Conservation (phyloP, 2,329 filamentous ascomycete species). For the Cyphellophora europaea region DNA sequence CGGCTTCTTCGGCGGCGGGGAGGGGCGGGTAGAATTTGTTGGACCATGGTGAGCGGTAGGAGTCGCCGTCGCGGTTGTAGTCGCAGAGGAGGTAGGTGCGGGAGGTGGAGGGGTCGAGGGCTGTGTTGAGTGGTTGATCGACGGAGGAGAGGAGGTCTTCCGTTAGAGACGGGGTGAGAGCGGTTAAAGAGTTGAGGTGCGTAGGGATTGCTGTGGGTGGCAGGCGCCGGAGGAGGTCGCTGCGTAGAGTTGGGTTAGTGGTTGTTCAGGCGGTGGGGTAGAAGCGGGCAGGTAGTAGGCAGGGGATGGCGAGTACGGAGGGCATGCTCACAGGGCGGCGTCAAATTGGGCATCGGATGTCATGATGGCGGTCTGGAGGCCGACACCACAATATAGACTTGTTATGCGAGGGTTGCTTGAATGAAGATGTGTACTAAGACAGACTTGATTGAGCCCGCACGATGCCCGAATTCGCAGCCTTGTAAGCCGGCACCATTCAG, state of each 20-base stretch:
- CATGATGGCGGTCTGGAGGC: too few relatives aligned
- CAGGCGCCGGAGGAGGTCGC: slow-evolving; percentile 94
- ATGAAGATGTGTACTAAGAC: too few relatives aligned
- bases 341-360: slow-evolving; percentile 37
- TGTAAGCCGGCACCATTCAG: too few relatives aligned
- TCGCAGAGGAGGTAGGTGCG: slow-evolving; percentile 97
- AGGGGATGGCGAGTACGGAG: neutral
- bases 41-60: slow-evolving; percentile 96
- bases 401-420: too few relatives aligned
- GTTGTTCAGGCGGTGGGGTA: neutral
- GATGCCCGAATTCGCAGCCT: too few relatives aligned
- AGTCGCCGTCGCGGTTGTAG: slow-evolving; percentile 98
- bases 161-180: slow-evolving; percentile 79
- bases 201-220: slow-evolving; percentile 85
- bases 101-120: slow-evolving; percentile 77
- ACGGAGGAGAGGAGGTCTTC: slow-evolving; percentile 97
- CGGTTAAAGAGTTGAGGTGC: slow-evolving; percentile 83
- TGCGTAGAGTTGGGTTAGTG: slow-evolving; percentile 32
- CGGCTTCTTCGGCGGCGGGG: slow-evolving; percentile 37
- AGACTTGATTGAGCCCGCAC: too few relatives aligned
- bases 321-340: slow-evolving; percentile 37
- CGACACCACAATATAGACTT: too few relatives aligned
- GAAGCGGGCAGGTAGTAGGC: slow-evolving; percentile 1
- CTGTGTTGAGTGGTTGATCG: slow-evolving; percentile 83
- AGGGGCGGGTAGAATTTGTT: slow-evolving; percentile 95